Percentiles rank a stretch among this genome's conserved stretches.
These are phyloP conservation scores for Aureobasidium sp. DNA, from an alignment of 2,329 filamentous ascomycete genomes.

Conservation along the genomic window DNA sequence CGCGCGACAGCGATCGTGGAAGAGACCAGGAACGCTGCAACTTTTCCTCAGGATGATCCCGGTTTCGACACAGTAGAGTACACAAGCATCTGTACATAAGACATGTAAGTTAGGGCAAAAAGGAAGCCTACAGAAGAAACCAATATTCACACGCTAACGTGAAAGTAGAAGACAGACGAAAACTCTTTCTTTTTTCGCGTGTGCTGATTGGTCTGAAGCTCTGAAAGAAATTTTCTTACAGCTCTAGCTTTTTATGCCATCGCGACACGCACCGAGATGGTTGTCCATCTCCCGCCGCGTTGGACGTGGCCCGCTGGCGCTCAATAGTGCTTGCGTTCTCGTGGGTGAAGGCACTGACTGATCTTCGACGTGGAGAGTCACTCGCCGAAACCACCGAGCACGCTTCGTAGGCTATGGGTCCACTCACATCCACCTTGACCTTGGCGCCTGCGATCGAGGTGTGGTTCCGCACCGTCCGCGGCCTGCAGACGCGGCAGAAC, in stretches of 20 bases:
- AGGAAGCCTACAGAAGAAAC: neutral
- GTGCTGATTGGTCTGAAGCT: neutral
- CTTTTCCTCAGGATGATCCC: neutral
- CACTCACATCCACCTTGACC: conserved; percentile 1
- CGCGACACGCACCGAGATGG: neutral
- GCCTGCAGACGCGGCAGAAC: neutral
- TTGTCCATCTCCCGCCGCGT: conserved; percentile 1
- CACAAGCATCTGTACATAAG: conserved; percentile 11
- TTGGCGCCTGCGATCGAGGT: conserved; percentile 1
- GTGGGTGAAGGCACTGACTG: neutral
- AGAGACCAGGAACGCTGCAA: neutral
- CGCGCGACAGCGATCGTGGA: neutral
- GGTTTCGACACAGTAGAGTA: neutral
- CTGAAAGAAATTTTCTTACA: neutral
- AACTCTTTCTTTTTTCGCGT: neutral
- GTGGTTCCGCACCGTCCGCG: neutral
- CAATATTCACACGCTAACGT: neutral
- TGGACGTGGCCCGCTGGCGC: neutral
- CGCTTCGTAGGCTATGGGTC: neutral
- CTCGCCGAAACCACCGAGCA: neutral
- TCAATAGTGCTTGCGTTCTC: conserved; percentile 1
- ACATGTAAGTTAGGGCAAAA: neutral
- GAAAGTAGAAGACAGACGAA: neutral
- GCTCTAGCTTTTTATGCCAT: neutral
- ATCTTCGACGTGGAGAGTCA: neutral